A percentile compares a stretch with the other conserved stretches of the same genome.
These are phyloP conservation scores for Dendrocalamus sinicus DNA, from an alignment of 176 grass and related monocot genomes.

Conservation along the genomic window DNA sequence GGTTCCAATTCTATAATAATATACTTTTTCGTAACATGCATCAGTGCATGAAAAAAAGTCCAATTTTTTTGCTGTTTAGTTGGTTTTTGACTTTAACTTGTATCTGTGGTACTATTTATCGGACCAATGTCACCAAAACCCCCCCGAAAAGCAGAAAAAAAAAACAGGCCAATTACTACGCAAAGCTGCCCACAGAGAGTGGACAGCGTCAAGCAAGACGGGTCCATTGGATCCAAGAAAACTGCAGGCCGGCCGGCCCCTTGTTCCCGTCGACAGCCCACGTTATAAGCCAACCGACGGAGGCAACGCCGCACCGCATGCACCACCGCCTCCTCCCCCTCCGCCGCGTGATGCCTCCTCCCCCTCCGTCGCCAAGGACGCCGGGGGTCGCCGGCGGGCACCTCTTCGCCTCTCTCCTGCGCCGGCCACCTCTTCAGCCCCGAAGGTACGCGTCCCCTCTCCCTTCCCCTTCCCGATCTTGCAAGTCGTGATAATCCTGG, in stretches of 20 bases:
- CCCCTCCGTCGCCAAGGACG: background rate
- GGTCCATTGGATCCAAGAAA: conserved; percentile 13
- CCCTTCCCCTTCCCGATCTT: background rate
- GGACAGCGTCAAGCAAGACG: no score
- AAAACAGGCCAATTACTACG: no score
- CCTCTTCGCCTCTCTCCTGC: conserved; percentile 53
- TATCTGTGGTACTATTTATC: no score
- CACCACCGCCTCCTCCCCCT: conserved; percentile 22
- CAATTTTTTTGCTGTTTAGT: no score
- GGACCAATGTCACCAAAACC: no score
- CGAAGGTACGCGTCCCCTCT: conserved; percentile 44
- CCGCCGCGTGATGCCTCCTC: conserved; percentile 34
- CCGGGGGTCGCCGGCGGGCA: conserved; percentile 35
- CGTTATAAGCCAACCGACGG: background rate
- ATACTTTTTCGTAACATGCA: no score
- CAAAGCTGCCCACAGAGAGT: no score
- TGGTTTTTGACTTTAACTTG: no score
- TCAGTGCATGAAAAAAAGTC: no score
- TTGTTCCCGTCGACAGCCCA: conserved; percentile 25
- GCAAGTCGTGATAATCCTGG: background rate
- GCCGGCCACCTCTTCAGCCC: conserved; percentile 54
- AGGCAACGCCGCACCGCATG: conserved; percentile 16
- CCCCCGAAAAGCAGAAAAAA: no score
- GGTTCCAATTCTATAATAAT: no score
- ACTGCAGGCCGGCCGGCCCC: background rate